Evolutionary conservation across 306 rosid genomes (phyloP).

Genomic region (Begonia fuchsioides): DNA sequence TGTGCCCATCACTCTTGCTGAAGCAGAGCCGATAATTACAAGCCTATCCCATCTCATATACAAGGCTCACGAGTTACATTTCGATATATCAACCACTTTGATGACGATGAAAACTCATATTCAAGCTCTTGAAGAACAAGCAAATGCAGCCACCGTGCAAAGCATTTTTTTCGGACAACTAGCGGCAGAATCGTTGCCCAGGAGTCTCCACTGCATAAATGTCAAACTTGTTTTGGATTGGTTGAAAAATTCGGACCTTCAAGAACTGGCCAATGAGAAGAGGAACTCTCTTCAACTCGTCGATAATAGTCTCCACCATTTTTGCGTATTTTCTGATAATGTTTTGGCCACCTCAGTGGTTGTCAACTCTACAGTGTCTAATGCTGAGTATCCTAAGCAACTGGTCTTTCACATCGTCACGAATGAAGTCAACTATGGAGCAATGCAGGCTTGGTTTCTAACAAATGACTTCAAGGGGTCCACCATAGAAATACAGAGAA

Average conservation of each 20-base stretch:
- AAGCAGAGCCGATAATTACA: constrained; percentile 73
- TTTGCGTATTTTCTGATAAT: constrained; percentile 12
- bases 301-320: constrained; percentile 11
- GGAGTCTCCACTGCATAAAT: constrained; percentile 11
- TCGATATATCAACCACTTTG: constrained; percentile 81
- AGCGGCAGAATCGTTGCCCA: constrained; percentile 9
- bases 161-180: constrained; percentile 65
- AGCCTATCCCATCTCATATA: constrained; percentile 62
- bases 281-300: constrained; percentile 2
- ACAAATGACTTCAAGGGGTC: constrained; percentile 5
- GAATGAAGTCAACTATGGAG: constrained; percentile 10
- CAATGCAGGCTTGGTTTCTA: constrained; percentile 11
- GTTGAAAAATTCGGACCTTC: background rate
- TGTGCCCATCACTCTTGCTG: constrained; percentile 54
- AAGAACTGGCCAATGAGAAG: constrained; percentile 4
- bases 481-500: constrained; percentile 10
- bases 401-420: constrained; percentile 14
- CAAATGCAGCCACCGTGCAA: constrained; percentile 74
- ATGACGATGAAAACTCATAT: constrained; percentile 88
- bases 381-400: constrained; percentile 11
- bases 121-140: constrained; percentile 89
- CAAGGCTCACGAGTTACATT: constrained; percentile 72
- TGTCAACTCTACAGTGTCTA: constrained; percentile 10
- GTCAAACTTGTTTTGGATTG: constrained; percentile 6
- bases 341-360: constrained; percentile 13